These are phyloP conservation scores for Melocanna baccifera DNA, from an alignment of 176 grass and related monocot genomes.

Conservation along the genomic window DNA sequence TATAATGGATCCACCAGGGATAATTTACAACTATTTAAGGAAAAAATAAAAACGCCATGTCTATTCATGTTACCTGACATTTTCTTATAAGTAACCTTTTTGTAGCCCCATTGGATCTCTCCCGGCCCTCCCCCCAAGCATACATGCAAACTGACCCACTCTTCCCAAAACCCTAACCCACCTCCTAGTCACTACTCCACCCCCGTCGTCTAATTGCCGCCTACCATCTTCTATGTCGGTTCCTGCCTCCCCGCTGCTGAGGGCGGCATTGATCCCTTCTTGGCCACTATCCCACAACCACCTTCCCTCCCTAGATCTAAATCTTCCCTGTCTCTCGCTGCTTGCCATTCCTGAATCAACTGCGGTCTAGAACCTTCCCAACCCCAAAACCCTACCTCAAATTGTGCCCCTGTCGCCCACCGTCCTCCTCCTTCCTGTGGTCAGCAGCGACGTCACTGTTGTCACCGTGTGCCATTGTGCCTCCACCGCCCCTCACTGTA, in stretches of 20 bases:
- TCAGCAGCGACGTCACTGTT: too few species aligned
- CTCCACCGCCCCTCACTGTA: too few species aligned
- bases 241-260: too few species aligned
- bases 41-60: background rate
- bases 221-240: fast-evolving
- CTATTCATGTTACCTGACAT: background rate
- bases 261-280: too few species aligned
- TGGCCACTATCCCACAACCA: background rate
- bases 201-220: fast-evolving
- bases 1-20: background rate
- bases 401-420: background rate
- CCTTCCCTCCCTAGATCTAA: background rate
- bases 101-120: background rate
- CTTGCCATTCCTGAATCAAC: too few species aligned
- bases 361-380: too few species aligned
- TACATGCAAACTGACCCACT: too few species aligned
- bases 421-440: too few species aligned
- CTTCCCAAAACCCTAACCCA: background rate
- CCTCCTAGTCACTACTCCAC: too few species aligned
- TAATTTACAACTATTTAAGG: background rate
- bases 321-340: background rate
- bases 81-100: background rate
- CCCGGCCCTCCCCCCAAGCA: background rate
- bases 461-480: too few species aligned
- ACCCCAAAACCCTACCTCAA: background rate